Percentiles rank a stretch among this genome's conserved stretches.
Evolutionary conservation across 2,329 filamentous ascomycete genomes (phyloP).

Genomic region (Ascomycota sp.): DNA sequence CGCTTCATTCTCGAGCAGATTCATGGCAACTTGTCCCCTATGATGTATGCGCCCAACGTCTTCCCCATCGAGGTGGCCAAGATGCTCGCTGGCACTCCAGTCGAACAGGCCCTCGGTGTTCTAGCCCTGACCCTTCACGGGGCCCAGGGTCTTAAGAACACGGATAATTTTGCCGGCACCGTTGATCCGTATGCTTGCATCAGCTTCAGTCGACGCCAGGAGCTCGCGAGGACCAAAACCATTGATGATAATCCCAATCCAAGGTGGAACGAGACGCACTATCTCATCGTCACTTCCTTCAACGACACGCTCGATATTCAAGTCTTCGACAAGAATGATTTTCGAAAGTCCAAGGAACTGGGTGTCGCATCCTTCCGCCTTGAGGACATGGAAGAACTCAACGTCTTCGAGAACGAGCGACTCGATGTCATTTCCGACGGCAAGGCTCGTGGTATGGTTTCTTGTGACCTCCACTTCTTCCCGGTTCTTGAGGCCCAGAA

Average conservation of each 20-base stretch:
- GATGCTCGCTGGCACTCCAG: constrained; percentile 82
- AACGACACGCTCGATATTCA: constrained; percentile 72
- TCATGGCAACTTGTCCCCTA: constrained; percentile 77
- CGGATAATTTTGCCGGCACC: constrained; percentile 80
- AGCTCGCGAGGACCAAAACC: constrained; percentile 76
- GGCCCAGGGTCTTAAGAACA: constrained; percentile 81
- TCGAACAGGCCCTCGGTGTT: constrained; percentile 91
- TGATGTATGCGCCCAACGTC: constrained; percentile 97
- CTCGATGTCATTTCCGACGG: constrained; percentile 73
- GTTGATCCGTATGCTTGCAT: constrained; percentile 78
- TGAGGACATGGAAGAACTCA: constrained; percentile 58
- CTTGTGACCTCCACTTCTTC: constrained; percentile 82
- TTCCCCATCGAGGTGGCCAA: constrained; percentile 98
- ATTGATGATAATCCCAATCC: constrained; percentile 70
- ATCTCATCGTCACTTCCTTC: constrained; percentile 82
- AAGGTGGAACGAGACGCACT: constrained; percentile 91
- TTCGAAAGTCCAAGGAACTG: constrained; percentile 89
- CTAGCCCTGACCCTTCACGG: constrained; percentile 80
- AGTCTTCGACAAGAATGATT: constrained; percentile 84
- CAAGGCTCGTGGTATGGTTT: constrained; percentile 60
- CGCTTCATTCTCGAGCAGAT: constrained; percentile 91
- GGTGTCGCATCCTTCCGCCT: constrained; percentile 71
- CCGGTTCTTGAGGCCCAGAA: constrained; percentile 61
- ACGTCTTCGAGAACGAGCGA: constrained; percentile 64
- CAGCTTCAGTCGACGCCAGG: constrained; percentile 63